Evolutionary conservation across 2,329 filamentous ascomycete genomes (phyloP).

Genomic region (Fusarium ambrosium): DNA sequence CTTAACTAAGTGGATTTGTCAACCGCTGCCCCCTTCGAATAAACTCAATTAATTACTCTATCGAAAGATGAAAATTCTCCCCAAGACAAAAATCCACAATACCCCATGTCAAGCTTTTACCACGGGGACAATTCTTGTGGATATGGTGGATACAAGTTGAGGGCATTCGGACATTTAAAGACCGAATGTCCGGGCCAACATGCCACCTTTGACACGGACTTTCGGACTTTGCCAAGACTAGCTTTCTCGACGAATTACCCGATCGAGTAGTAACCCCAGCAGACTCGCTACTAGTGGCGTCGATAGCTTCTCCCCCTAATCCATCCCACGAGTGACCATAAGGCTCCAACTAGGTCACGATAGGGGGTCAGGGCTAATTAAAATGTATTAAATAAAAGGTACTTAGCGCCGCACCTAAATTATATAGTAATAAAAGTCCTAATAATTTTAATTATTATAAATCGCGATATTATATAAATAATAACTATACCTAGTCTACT

Average conservation of each 20-base stretch:
- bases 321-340: too few species aligned
- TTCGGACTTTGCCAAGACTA: conserved; percentile 17
- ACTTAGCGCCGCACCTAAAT: too few species aligned
- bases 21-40: background rate
- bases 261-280: conserved; percentile 1
- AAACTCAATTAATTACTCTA: background rate
- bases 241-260: conserved; percentile 20
- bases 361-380: too few species aligned
- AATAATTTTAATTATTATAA: too few species aligned
- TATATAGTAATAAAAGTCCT: too few species aligned
- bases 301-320: background rate
- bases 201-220: background rate
- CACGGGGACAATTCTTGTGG: conserved; percentile 16
- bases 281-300: background rate
- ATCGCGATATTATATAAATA: too few species aligned
- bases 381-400: too few species aligned
- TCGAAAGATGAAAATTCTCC: conserved; percentile 2
- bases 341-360: too few species aligned
- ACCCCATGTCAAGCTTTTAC: conserved; percentile 8
- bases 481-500: too few species aligned
- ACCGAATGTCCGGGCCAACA: conserved; percentile 28
- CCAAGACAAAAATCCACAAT: background rate
- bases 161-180: conserved; percentile 39
- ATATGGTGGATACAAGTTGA: conserved; percentile 34
- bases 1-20: background rate